Percentiles rank a stretch among this genome's conserved stretches.
Evolutionary conservation across 2,329 filamentous ascomycete genomes (phyloP).

Genomic region (Aspergillus spinulosporus): DNA sequence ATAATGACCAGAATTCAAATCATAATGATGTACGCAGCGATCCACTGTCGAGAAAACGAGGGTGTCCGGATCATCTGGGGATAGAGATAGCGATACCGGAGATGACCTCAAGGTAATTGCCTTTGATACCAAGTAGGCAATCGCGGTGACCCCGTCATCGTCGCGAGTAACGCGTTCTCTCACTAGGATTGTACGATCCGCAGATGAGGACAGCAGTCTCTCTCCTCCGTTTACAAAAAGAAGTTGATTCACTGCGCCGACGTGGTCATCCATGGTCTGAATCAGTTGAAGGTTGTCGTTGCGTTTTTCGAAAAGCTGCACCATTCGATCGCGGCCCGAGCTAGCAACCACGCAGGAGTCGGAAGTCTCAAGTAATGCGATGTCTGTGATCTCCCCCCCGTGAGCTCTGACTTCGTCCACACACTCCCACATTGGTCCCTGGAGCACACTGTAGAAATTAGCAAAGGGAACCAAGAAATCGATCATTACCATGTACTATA

Average conservation of each 20-base stretch:
- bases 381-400: constrained; percentile 77
- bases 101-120: constrained; percentile 83
- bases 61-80: constrained; percentile 59
- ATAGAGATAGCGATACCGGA: constrained; percentile 77
- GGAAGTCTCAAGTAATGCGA: constrained; percentile 68
- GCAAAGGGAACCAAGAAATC: not conserved
- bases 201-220: constrained; percentile 78
- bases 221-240: constrained; percentile 71
- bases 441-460: constrained; percentile 33
- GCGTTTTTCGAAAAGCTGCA: constrained; percentile 75
- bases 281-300: constrained; percentile 69
- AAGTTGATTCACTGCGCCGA: constrained; percentile 77
- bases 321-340: constrained; percentile 84
- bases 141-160: constrained; percentile 51
- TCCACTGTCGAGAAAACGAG: constrained; percentile 64
- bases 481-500: constrained; percentile 1
- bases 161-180: constrained; percentile 74
- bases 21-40: constrained; percentile 59
- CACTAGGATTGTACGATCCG: constrained; percentile 83
- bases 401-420: constrained; percentile 80
- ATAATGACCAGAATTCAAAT: constrained; percentile 67
- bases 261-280: constrained; percentile 90
- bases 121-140: constrained; percentile 75
- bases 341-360: constrained; percentile 70
- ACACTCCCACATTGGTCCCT: constrained; percentile 57